phyloP scores from a whole-genome alignment of 257 asterid species.

The Eucommia ulmoides region DNA sequence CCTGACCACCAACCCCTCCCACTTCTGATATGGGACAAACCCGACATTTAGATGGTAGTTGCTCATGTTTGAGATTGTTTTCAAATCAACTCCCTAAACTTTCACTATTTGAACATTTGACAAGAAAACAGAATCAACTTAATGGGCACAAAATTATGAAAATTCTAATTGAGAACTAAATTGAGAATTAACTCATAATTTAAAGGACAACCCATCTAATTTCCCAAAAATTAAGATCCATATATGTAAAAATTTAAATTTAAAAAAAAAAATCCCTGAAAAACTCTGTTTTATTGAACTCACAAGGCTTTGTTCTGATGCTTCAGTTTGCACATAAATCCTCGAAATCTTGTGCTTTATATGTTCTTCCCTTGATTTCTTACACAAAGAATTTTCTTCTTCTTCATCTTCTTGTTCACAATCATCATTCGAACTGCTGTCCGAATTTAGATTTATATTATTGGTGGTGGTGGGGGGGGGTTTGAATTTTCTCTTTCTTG shows the following conservation, averaged over 20 bases:
- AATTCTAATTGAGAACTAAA: no score
- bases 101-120: no score
- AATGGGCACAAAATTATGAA: no score
- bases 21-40: no score
- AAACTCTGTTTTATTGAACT: conserved; percentile 9
- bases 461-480: conserved; percentile 10
- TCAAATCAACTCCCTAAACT: no score
- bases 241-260: background rate
- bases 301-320: conserved; percentile 88
- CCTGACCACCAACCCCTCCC: no score
- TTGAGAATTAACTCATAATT: no score
- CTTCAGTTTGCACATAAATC: conserved; percentile 41
- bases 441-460: conserved; percentile 5
- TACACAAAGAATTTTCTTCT: no score
- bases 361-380: conserved; percentile 51
- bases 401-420: conserved; percentile 85
- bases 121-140: no score
- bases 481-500: conserved; percentile 57
- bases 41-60: no score
- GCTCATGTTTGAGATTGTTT: no score
- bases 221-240: background rate
- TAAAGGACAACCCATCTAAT: background rate
- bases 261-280: background rate
- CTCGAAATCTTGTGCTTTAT: conserved; percentile 50
- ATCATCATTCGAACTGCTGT: conserved; percentile 33